These are phyloP conservation scores for Talaromyces pinophilus DNA, from an alignment of 2,329 filamentous ascomycete genomes.

Conservation along the genomic window DNA sequence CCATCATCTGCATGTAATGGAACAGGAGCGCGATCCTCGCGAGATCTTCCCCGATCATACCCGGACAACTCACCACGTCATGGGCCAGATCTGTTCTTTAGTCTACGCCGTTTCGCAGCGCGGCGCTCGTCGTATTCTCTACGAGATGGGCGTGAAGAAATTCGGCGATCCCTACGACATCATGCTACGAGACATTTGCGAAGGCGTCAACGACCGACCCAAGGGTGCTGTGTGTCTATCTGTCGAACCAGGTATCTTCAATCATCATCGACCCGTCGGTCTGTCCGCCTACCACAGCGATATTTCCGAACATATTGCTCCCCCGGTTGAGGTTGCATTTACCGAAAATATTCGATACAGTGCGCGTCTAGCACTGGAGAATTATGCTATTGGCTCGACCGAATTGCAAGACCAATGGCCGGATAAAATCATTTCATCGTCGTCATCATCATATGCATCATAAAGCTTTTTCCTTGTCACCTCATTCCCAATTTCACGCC, in stretches of 20 bases:
- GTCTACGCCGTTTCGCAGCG: slow-evolving; percentile 43
- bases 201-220: slow-evolving; percentile 37
- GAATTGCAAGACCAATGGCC: slow-evolving; percentile 23
- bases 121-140: slow-evolving; percentile 43
- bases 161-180: slow-evolving; percentile 44
- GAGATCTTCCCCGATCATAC: slow-evolving; percentile 37
- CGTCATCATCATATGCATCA: slow-evolving; percentile 12
- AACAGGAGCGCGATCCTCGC: slow-evolving; percentile 22
- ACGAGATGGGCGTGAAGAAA: slow-evolving; percentile 32
- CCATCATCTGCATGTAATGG: slow-evolving; percentile 24
- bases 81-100: slow-evolving; percentile 39
- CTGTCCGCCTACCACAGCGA: slow-evolving; percentile 23
- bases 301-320: slow-evolving; percentile 23
- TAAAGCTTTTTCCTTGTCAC: background rate
- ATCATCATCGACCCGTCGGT: slow-evolving; percentile 26
- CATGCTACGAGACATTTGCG: slow-evolving; percentile 51
- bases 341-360: slow-evolving; percentile 25
- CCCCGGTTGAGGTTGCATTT: slow-evolving; percentile 21
- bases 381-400: slow-evolving; percentile 19
- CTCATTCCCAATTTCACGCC: background rate
- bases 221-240: slow-evolving; percentile 25
- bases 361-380: slow-evolving; percentile 19
- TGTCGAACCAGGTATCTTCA: slow-evolving; percentile 27
- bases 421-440: slow-evolving; percentile 12
- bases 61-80: slow-evolving; percentile 38